Base-by-base conservation (phyloP, 2,329 filamentous ascomycete species). In the Metarhizium sp. region DNA sequence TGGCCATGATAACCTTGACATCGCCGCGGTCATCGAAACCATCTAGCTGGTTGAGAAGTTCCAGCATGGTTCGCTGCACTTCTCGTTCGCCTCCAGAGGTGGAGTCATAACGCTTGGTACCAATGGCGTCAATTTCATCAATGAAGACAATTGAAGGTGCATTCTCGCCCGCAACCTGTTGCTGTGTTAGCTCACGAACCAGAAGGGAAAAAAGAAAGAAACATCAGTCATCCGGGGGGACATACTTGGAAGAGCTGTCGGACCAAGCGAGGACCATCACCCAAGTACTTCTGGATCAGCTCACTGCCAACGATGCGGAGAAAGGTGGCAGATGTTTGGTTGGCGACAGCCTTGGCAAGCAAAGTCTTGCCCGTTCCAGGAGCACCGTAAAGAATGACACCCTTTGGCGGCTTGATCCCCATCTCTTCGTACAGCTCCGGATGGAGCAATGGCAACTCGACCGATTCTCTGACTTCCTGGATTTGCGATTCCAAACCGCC, bases 1-100 rank as follows among this genome's bases (percentile, higher is more conserved):
- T 99, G 13, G 94, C 95, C 92, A 99, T 97, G 72, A 99, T 92
- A 59, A 99, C 94, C 79, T 99, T 99, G 73, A 99, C 92, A 69
- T 99, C 94, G 63, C 94, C 95, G 58, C 94, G 89, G 72, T 99
- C 95, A 69, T 99, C 94, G 75, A 99, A 99, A 66, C 94, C 94
- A 70, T 99, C 94, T 8, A 99, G 85, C 76, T 99, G 94, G 74
- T 99, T 99, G 46, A 99, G 85, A 54, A 99, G 82, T 69, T 99
- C 94, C 72, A 99, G 77, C 94, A 99, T 99, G 51, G 94, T 99
- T 71, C 94, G 86, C 76, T 99, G 94, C 43, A 99, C 90, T 73
- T 99, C 94, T 63, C 92, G 88, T 72, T 99, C 94, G 70, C 95
- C 94, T 59, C 94, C 94, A 0, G 92, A 96, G 50, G 91, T 96